Percentiles rank a stretch among this genome's conserved stretches.
Conservation (phyloP, 495 filamentous ascomycete species). For the Baudoinia panamericana region DNA sequence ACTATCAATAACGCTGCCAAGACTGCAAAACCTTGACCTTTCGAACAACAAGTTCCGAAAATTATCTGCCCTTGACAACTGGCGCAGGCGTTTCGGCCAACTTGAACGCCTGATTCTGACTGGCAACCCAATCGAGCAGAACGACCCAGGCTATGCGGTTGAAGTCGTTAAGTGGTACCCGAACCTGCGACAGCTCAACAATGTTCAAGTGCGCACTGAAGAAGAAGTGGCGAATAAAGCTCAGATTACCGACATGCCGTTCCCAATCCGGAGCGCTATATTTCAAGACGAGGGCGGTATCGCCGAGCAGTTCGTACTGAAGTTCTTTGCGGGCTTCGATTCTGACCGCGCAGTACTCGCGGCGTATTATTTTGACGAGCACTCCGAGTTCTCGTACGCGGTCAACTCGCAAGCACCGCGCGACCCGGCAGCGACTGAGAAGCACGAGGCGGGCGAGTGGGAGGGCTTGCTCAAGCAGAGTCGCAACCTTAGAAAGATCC, state of each 20-base stretch:
- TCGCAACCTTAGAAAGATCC: conserved; percentile 64
- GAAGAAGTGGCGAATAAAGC: conserved; percentile 42
- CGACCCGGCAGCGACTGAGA: conserved; percentile 29
- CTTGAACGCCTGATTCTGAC: conserved; percentile 67
- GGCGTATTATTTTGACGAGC: conserved; percentile 58
- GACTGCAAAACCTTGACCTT: conserved; percentile 71
- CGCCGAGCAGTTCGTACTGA: conserved; percentile 57
- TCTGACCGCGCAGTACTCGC: conserved; percentile 49
- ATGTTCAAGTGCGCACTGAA: conserved; percentile 52
- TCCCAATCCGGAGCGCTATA: conserved; percentile 54
- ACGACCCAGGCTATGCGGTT: conserved; percentile 46
- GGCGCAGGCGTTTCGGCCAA: conserved; percentile 63
- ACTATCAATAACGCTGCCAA: conserved; percentile 63
- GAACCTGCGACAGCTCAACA: conserved; percentile 57
- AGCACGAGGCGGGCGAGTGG: conserved; percentile 38
- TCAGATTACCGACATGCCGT: conserved; percentile 38
- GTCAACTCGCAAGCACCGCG: conserved; percentile 53
- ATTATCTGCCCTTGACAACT: conserved; percentile 44
- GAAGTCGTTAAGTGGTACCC: conserved; percentile 77
- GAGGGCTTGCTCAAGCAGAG: conserved; percentile 66
- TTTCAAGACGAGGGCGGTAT: conserved; percentile 67
- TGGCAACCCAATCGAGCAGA: conserved; percentile 57
- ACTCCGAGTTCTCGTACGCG: conserved; percentile 65
- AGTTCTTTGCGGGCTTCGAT: conserved; percentile 67
- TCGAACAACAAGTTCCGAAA: conserved; percentile 63